Evolutionary conservation across 768 basidiomycete genomes (phyloP), one percentile per base, ranked within the genome.

Genomic region (Suillus subluteus): DNA sequence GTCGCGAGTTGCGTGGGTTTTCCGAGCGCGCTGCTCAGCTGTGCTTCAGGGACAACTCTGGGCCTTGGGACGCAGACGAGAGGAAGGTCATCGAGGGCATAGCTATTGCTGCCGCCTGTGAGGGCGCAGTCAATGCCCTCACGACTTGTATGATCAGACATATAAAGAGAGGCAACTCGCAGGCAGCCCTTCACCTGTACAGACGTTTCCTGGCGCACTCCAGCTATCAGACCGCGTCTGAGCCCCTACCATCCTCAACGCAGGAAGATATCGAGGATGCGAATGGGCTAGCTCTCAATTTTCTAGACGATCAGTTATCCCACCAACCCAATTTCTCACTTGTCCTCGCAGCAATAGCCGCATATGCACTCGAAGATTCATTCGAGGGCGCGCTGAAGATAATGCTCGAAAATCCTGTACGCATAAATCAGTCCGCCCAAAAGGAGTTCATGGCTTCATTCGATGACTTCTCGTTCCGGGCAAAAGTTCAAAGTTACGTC

Each of bases 361-460:
- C 92, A 18, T 78, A 87, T 73, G 88, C 89, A 5, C 83, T 87
- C 73, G 76, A 80, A 38, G 78, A 86, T 71, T 80, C 83, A n/a
- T 91, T 93, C 69, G 71, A 77, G n/a, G 81, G 75, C 40, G 89
- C 91, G 3, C 72, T 92, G 58, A 75, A 76, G 52, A 72, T 74
- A 6, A 86, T 78, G 66, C 68, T 87, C 9, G 70, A 77, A 23
- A 80, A 79, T 1, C 76, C 76, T 21, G 73, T 80, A 55, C 81
- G 76, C 1, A 69, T 88, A 43, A 71, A 78, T 21, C 69, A 69
- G 30, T 74, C 70, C 50, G 76, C 77, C 23, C 77, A 81, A 12
- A 71, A 79, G 16, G 70, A 75, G 5, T 83, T 88, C 66, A 73
- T 87, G 4, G 71, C 72, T 15, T 72, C 75, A 26, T 75, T 89